Evolutionary conservation across 2,329 filamentous ascomycete species (phyloP), one percentile per base, ranked within the genome.

Genomic region (Fusarium albidum): DNA sequence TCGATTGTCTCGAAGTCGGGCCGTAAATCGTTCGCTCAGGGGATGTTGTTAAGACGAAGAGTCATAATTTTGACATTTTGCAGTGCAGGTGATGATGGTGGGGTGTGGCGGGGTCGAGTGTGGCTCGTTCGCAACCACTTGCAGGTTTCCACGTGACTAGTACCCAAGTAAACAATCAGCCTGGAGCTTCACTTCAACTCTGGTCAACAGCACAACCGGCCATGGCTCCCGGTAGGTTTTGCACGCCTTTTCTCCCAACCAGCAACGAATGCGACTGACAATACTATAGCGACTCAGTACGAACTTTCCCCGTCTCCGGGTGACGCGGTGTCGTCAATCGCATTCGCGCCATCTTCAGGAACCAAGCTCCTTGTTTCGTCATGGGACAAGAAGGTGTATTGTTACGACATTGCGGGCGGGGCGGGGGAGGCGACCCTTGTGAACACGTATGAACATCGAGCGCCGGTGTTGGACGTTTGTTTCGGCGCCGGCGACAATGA

Each of bases 341-440:
- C 86, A 69, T 99, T 96, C 80, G 91, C 93, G 61, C 90, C 92
- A 29, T 78, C 82, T 56, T 86, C 87, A n/a, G 82, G 88, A 4
- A 85, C 82, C 47, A 89, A 87, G 65, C 82, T 99, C 31, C 84
- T 96, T n/a, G 93, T 94, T 65, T 89, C 93, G 10, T 96, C 92
- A 49, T 99, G 95, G 95, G 94, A 98, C 76, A 91, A 88, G 74
- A 86, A 91, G 71, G 86, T 96, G 49, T 96, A 97, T 75, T 81
- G 94, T 45, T 98, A 98, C 80, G 91, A 96, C 69, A 83, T 89
- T 53, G 77, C 79, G 14, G 80, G 82, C 59, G 79, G 83, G 38
- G 71, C 74, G 15, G 87, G 86, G 7, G 83, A 82, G 48, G 61
- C 69, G 18, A 70, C 65, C 35, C 79, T 96, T 26, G 69, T 93